phyloP scores from a whole-genome alignment of 495 filamentous ascomycete genomes.

The Elasticomyces elasticus region DNA sequence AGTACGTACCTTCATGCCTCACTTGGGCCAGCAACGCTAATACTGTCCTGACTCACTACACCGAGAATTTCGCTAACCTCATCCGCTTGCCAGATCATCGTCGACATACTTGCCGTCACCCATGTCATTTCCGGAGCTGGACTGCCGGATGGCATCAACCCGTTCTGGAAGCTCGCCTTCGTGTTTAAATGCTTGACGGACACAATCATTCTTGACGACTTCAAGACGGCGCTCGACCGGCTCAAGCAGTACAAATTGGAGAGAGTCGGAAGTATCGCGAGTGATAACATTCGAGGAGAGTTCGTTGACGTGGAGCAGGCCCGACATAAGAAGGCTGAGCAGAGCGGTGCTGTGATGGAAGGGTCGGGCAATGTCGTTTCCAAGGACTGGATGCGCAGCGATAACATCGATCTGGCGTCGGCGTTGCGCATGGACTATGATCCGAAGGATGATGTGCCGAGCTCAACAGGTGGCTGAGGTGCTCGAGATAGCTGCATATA shows the following conservation, averaged over 20 bases:
- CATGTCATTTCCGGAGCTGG: slow-evolving; percentile 18
- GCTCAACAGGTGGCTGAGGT: not conserved
- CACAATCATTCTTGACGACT: slow-evolving; percentile 50
- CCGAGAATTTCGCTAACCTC: no score
- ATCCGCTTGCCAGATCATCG: no score
- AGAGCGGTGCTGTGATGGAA: not conserved
- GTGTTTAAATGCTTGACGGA: slow-evolving; percentile 54
- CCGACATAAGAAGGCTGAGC: not conserved
- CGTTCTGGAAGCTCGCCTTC: slow-evolving; percentile 44
- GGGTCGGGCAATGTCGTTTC: not conserved
- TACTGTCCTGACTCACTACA: no score
- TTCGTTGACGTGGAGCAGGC: not conserved
- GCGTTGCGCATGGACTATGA: slow-evolving; percentile 3
- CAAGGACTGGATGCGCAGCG: slow-evolving; percentile 4
- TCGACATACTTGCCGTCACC: slow-evolving; percentile 39
- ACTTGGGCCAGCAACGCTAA: no score
- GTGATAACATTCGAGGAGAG: slow-evolving; percentile 2
- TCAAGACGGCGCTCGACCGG: slow-evolving; percentile 48
- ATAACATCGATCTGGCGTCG: slow-evolving; percentile 4
- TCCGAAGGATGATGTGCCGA: not conserved
- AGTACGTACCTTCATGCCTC: no score
- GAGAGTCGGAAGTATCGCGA: not conserved
- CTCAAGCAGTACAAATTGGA: slow-evolving; percentile 24
- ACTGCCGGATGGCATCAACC: slow-evolving; percentile 35
- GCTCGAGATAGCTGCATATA: no score